Conservation (phyloP, 371 early-diverging fungal genomes). For the Syncephalastrum sp. region DNA sequence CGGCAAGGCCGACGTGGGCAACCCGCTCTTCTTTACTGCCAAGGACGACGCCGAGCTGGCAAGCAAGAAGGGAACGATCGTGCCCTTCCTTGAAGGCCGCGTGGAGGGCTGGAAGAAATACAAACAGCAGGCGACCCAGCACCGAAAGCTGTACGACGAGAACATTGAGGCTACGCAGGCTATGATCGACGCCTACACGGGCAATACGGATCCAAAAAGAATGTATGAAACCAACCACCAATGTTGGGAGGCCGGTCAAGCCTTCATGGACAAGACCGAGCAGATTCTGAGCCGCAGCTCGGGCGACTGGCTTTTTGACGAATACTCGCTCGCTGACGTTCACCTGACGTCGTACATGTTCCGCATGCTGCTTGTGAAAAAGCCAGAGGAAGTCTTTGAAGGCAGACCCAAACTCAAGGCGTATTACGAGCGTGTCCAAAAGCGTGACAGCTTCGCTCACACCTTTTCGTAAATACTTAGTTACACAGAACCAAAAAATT, state of each 20-base stretch:
- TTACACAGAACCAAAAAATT: neutral
- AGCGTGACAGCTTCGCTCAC: constrained; percentile 27
- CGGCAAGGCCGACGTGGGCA: constrained; percentile 29
- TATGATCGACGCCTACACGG: constrained; percentile 16
- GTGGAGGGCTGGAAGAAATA: constrained; percentile 27
- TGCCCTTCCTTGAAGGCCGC: constrained; percentile 30
- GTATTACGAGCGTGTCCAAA: constrained; percentile 30
- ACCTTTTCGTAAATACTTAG: neutral
- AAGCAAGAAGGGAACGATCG: constrained; percentile 20
- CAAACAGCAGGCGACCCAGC: constrained; percentile 19
- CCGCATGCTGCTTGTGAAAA: constrained; percentile 21
- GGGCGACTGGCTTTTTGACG: constrained; percentile 29
- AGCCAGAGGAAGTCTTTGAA: constrained; percentile 27
- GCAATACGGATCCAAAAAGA: constrained; percentile 11
- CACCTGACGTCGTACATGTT: constrained; percentile 32
- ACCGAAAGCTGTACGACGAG: constrained; percentile 21
- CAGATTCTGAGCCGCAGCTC: constrained; percentile 10
- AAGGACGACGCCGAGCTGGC: constrained; percentile 22
- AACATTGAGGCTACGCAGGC: constrained; percentile 19
- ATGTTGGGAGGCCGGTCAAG: constrained; percentile 20
- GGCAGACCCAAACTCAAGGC: constrained; percentile 26
- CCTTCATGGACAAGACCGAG: constrained; percentile 33
- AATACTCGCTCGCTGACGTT: constrained; percentile 31
- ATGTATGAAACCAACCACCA: constrained; percentile 26
- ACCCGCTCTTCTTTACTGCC: constrained; percentile 34